These are phyloP conservation scores for Euryodendron excelsum DNA, from an alignment of 148 eudicot species.

Conservation along the genomic window DNA sequence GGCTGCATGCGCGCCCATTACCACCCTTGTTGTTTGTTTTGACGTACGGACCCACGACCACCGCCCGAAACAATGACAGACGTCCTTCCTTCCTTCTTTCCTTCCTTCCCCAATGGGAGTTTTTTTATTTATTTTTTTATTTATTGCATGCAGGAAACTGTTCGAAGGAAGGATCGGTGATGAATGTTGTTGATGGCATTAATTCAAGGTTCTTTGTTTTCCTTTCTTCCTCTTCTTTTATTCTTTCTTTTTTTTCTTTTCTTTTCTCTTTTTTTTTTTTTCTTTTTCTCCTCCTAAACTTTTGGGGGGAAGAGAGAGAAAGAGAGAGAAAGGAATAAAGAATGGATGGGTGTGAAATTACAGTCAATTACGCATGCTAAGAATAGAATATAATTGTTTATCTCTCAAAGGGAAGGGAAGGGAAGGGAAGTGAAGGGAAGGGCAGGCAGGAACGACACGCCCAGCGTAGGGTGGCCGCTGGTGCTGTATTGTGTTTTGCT, in stretches of 20 bases:
- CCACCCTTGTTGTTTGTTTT: slow-evolving; percentile 5
- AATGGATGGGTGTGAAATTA: neutral
- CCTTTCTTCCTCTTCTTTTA: neutral
- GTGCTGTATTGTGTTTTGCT: too few relatives aligned
- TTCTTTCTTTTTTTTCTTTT: neutral
- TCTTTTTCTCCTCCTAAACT: neutral
- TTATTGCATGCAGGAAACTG: neutral
- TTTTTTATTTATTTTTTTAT: neutral
- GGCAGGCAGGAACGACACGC: neutral
- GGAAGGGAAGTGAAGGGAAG: neutral
- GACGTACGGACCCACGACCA: neutral
- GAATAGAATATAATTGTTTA: neutral
- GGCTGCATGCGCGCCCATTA: slow-evolving; percentile 65
- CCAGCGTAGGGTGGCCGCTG: too few relatives aligned
- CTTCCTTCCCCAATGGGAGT: neutral
- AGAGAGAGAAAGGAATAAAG: neutral
- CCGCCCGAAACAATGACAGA: neutral
- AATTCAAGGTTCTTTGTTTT: neutral
- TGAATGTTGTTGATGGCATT: neutral
- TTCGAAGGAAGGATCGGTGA: too few relatives aligned
- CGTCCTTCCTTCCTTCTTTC: too few relatives aligned
- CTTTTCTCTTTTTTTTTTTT: neutral
- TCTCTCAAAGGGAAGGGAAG: neutral
- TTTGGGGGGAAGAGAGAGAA: neutral
- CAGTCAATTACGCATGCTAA: slow-evolving; percentile 3